A percentile compares a stretch with the other conserved stretches of the same genome.
phyloP scores from a whole-genome alignment of 176 grass and related monocot species.

The Tillandsia fasciculata region DNA sequence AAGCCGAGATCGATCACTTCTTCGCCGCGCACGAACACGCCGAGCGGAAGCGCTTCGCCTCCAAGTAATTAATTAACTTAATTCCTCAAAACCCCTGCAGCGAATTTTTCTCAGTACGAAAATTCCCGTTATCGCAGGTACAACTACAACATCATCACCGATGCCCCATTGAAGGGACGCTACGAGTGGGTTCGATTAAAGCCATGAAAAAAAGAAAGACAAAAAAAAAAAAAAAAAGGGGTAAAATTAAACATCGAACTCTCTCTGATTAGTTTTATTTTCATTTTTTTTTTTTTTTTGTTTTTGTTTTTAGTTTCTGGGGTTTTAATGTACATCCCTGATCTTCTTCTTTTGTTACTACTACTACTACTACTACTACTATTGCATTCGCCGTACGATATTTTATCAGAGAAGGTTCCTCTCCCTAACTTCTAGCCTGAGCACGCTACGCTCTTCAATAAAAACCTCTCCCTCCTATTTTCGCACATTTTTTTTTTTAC shows the following conservation, averaged over 20 bases:
- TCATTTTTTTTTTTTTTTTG: background rate
- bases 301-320: background rate
- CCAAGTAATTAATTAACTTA: slow-evolving; percentile 45
- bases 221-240: background rate
- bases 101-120: background rate
- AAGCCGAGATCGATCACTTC: slow-evolving; percentile 60
- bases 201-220: background rate
- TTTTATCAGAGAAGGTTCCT: background rate
- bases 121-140: slow-evolving; percentile 37
- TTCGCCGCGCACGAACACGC: slow-evolving; percentile 56
- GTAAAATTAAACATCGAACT: background rate
- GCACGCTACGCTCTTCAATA: background rate
- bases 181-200: slow-evolving; percentile 47
- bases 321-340: background rate
- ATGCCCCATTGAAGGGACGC: slow-evolving; percentile 52
- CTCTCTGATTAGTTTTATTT: background rate
- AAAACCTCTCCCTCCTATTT: background rate
- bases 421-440: background rate
- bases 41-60: slow-evolving; percentile 45
- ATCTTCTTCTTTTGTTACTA: background rate
- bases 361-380: background rate
- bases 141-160: slow-evolving; percentile 68
- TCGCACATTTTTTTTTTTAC: background rate
- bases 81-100: background rate
- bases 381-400: background rate